Conservation (phyloP, 2,329 filamentous ascomycete genomes). For the Berkeleyomyces rouxiae region DNA sequence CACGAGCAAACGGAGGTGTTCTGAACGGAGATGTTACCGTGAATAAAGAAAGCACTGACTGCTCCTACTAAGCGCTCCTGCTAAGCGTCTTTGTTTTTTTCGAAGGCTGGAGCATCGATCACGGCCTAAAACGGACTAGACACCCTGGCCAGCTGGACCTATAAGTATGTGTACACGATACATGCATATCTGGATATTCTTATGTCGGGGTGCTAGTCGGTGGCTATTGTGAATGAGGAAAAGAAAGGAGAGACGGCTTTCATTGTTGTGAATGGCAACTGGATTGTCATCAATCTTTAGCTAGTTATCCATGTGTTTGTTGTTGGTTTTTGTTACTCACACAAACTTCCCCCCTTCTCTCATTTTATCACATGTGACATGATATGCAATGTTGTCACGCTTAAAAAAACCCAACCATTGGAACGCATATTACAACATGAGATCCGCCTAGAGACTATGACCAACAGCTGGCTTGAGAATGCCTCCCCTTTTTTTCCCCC, state of each 20-base stretch:
- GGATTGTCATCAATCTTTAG: too few relatives aligned
- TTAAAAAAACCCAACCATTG: too few relatives aligned
- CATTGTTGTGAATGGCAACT: too few relatives aligned
- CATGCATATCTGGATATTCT: too few relatives aligned
- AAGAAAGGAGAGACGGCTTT: background rate
- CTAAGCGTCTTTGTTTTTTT: background rate
- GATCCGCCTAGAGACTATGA: too few relatives aligned
- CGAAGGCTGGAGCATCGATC: background rate
- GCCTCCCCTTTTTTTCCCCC: too few relatives aligned
- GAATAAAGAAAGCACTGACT: slow-evolving; percentile 1
- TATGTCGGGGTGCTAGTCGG: background rate
- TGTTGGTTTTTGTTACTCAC: background rate
- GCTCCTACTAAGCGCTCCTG: background rate
- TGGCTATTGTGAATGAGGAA: background rate
- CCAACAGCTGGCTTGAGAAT: too few relatives aligned
- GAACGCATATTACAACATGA: too few relatives aligned
- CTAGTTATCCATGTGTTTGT: background rate
- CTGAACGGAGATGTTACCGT: background rate
- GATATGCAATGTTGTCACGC: too few relatives aligned
- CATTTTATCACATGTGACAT: too few relatives aligned
- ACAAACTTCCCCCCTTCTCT: too few relatives aligned
- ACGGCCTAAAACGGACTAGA: background rate
- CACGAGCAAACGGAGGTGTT: background rate
- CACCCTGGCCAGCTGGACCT: background rate
- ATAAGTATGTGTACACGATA: background rate